These are phyloP conservation scores for Thozetella sp. DNA, from an alignment of 495 filamentous ascomycete species.

Conservation along the genomic window DNA sequence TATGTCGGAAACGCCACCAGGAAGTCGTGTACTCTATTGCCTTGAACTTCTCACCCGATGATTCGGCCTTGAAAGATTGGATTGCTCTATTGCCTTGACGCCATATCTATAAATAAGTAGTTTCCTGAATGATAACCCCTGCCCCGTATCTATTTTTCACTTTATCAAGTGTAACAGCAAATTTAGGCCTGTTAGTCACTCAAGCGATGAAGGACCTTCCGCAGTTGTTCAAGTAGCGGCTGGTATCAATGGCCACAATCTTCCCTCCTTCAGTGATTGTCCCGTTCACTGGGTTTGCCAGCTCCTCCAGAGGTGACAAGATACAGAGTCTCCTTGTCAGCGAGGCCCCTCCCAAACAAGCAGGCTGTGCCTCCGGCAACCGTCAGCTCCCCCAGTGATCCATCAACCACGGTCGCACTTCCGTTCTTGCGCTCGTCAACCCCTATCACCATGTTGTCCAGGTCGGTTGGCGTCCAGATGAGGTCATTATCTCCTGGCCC, in stretches of 20 bases:
- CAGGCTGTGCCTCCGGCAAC: conserved; percentile 21
- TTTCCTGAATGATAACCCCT: too few relatives aligned
- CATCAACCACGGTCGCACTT: conserved; percentile 10
- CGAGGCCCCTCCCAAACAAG: conserved; percentile 14
- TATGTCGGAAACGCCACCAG: too few relatives aligned
- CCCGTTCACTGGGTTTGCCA: conserved; percentile 7
- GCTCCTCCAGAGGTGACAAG: conserved; percentile 17
- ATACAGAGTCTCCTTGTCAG: conserved; percentile 20
- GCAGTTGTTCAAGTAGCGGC: neutral
- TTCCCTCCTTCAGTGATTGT: conserved; percentile 12
- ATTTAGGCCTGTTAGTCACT: too few relatives aligned
- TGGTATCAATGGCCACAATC: conserved; percentile 11
- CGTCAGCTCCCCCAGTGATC: conserved; percentile 9
- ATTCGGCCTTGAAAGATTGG: too few relatives aligned
- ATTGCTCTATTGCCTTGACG: too few relatives aligned
- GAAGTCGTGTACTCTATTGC: too few relatives aligned
- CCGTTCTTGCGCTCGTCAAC: conserved; percentile 2
- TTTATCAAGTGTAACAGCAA: too few relatives aligned
- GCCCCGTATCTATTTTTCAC: too few relatives aligned
- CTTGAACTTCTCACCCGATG: too few relatives aligned
- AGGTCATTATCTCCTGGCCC: neutral
- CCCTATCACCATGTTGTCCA: neutral
- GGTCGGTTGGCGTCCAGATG: neutral
- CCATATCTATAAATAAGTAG: too few relatives aligned
- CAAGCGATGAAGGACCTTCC: neutral